These are phyloP conservation scores for Saccharomyces hybrid DNA, from an alignment of 1,139 yeast species.

Conservation along the genomic window DNA sequence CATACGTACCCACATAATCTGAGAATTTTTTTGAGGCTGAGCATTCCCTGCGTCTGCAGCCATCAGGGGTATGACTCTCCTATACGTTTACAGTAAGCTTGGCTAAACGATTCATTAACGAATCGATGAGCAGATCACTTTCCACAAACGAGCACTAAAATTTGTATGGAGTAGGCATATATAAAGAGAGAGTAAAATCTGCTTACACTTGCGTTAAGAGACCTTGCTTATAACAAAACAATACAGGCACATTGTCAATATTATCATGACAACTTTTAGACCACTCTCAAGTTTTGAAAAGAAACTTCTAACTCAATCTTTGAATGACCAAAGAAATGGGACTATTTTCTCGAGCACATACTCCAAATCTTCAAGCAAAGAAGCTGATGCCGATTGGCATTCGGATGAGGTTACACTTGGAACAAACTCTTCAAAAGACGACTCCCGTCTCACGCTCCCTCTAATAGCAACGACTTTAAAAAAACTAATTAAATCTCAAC, in stretches of 20 bases:
- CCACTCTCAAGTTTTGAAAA: constrained; percentile 23
- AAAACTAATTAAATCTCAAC: constrained; percentile 18
- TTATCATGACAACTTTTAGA: constrained; percentile 10
- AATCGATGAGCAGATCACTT: not conserved
- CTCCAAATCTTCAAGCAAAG: not conserved
- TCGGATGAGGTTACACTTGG: constrained; percentile 23
- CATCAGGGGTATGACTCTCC: not conserved
- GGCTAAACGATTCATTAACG: not conserved
- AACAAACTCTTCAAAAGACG: constrained; percentile 11
- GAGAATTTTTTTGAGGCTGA: not conserved
- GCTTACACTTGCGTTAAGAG: not conserved
- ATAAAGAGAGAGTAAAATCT: not conserved
- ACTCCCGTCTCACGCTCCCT: constrained; percentile 14
- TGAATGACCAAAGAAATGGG: constrained; percentile 23
- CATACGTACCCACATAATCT: not conserved
- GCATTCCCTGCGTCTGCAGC: constrained; percentile 1
- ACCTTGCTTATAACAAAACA: not conserved
- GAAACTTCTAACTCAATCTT: constrained; percentile 18
- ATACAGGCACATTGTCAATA: not conserved
- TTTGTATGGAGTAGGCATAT: not conserved
- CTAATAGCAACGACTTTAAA: constrained; percentile 19
- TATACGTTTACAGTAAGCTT: not conserved
- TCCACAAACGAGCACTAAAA: not conserved
- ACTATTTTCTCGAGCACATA: constrained; percentile 12
- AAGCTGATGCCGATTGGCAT: constrained; percentile 13